Conservation (phyloP, 352 stramenopile species). For the Pythium sukuiense region DNA sequence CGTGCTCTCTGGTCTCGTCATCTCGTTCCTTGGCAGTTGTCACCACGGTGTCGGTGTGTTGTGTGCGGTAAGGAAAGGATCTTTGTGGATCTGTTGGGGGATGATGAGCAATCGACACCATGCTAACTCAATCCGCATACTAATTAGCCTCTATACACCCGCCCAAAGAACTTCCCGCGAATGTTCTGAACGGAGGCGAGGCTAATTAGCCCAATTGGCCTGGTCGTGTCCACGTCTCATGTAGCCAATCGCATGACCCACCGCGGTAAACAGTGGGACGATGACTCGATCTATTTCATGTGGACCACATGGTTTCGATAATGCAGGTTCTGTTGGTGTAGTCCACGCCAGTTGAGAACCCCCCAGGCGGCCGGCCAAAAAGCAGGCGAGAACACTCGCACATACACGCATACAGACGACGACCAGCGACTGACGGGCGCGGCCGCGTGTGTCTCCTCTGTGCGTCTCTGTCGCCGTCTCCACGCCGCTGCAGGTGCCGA, state of each 20-base stretch:
- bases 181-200: not conserved
- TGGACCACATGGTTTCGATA: slow-evolving; percentile 20
- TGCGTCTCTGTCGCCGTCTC: not conserved
- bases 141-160: not conserved
- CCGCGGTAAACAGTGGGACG: not conserved
- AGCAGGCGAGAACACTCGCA: slow-evolving; percentile 6
- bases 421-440: not conserved
- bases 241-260: not conserved
- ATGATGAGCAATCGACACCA: not conserved
- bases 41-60: too few relatives aligned
- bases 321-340: slow-evolving; percentile 5
- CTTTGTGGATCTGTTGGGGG: not conserved
- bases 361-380: not conserved
- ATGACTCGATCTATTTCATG: slow-evolving; percentile 9
- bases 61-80: too few relatives aligned
- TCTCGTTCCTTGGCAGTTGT: too few relatives aligned
- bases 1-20: too few relatives aligned
- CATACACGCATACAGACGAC: slow-evolving; percentile 7
- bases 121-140: not conserved
- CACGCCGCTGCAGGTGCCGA: not conserved
- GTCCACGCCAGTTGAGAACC: slow-evolving; percentile 7
- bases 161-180: not conserved
- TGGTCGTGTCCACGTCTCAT: slow-evolving; percentile 5
- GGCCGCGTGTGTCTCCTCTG: not conserved
- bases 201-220: not conserved